phyloP scores from a whole-genome alignment of 140 eudicot genomes.

The Oenanthe javanica region DNA sequence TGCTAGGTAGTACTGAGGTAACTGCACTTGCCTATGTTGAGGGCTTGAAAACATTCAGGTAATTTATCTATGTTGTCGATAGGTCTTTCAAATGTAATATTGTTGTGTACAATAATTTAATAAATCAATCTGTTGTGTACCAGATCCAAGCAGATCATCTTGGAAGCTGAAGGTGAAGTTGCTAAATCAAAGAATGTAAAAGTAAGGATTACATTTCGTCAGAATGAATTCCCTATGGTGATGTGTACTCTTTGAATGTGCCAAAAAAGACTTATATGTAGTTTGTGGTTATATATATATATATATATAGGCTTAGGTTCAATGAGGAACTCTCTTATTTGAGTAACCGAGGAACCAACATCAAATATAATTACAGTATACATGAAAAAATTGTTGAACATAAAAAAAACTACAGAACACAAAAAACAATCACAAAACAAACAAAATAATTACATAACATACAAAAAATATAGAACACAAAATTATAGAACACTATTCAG shows the following conservation, averaged over 20 bases:
- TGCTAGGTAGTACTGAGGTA: slow-evolving; percentile 54
- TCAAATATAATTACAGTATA: too few relatives aligned
- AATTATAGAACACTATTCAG: too few relatives aligned
- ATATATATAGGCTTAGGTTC: too few relatives aligned
- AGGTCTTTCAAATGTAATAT: not conserved
- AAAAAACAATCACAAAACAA: too few relatives aligned
- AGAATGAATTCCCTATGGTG: not conserved
- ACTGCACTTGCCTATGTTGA: slow-evolving; percentile 75
- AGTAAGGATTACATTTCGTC: slow-evolving; percentile 24
- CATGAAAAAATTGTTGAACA: too few relatives aligned
- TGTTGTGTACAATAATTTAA: not conserved
- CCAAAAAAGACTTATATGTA: not conserved
- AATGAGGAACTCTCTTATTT: too few relatives aligned
- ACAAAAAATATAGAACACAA: too few relatives aligned
- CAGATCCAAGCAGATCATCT: slow-evolving; percentile 88
- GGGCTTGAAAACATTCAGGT: slow-evolving; percentile 74
- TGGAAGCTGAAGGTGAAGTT: slow-evolving; percentile 93
- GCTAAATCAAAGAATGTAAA: slow-evolving; percentile 62
- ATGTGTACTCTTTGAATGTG: not conserved
- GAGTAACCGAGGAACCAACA: too few relatives aligned
- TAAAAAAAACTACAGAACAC: too few relatives aligned
- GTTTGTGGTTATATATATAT: not conserved
- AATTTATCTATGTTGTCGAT: not conserved
- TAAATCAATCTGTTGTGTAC: slow-evolving; percentile 9
- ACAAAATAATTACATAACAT: too few relatives aligned